phyloP scores from a whole-genome alignment of 1,139 yeast species.

The Debaryomycetaceae sp. region DNA sequence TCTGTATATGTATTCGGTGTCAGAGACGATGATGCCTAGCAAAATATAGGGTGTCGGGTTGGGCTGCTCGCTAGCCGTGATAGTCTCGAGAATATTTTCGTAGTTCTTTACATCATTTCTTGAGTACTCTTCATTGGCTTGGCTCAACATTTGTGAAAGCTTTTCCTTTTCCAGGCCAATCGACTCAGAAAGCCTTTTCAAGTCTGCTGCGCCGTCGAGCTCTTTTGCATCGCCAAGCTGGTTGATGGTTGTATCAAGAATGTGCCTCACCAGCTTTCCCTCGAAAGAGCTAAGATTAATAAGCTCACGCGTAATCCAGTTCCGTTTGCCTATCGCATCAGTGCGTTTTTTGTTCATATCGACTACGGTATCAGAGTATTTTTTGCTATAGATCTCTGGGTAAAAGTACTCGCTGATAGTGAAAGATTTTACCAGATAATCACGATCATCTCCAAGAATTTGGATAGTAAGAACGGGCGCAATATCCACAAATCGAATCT shows the following conservation, averaged over 20 bases:
- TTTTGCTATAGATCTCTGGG: conserved; percentile 29
- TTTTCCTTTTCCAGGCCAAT: conserved; percentile 13
- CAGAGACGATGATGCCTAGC: conserved; percentile 28
- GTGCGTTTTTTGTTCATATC: conserved; percentile 18
- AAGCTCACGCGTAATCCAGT: conserved; percentile 18
- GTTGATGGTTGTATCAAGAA: conserved; percentile 20
- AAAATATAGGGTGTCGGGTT: conserved; percentile 21
- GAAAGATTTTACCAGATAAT: conserved; percentile 12
- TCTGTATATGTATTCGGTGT: conserved; percentile 25
- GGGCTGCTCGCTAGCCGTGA: conserved; percentile 10
- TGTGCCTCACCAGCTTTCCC: conserved; percentile 29
- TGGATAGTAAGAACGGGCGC: conserved; percentile 35
- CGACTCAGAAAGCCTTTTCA: conserved; percentile 18
- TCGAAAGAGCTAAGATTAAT: conserved; percentile 34
- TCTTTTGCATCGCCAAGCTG: conserved; percentile 14
- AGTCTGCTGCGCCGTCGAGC: conserved; percentile 20
- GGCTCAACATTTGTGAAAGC: conserved; percentile 16
- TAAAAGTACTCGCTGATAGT: conserved; percentile 26
- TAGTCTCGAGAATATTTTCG: conserved; percentile 17
- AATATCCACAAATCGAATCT: conserved; percentile 23
- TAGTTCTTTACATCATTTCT: conserved; percentile 21
- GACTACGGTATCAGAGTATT: conserved; percentile 16
- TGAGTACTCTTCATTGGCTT: conserved; percentile 16
- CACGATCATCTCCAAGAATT: conserved; percentile 24
- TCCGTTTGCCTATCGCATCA: conserved; percentile 14